phyloP scores from a whole-genome alignment of 2,329 filamentous ascomycete species.

The Trichoderma gracile region DNA sequence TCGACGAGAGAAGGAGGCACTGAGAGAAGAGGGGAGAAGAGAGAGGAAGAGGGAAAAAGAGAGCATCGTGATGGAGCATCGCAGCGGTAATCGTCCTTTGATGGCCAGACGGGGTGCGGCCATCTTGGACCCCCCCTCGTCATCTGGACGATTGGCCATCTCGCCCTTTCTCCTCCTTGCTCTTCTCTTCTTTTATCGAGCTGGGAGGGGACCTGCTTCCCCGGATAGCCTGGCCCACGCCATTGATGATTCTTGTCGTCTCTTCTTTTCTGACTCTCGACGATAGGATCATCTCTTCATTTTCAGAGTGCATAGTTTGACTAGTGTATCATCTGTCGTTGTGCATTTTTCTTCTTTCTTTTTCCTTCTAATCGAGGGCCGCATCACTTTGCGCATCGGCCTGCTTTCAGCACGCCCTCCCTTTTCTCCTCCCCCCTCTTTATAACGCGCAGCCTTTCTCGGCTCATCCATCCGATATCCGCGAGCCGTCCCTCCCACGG shows the following conservation, averaged over 20 bases:
- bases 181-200: not conserved
- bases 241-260: slow-evolving; percentile 7
- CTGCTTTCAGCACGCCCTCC: slow-evolving; percentile 31
- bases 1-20: not conserved
- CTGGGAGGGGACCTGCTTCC: not conserved
- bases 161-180: slow-evolving; percentile 1
- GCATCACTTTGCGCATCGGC: slow-evolving; percentile 36
- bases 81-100: slow-evolving; percentile 2
- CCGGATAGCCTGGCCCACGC: slow-evolving; percentile 7
- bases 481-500: slow-evolving; percentile 43
- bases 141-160: not conserved
- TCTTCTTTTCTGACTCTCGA: slow-evolving; percentile 9
- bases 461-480: slow-evolving; percentile 34
- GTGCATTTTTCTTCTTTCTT: slow-evolving; percentile 13
- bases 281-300: slow-evolving; percentile 17
- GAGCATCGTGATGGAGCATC: not conserved
- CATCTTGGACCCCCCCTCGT: not conserved
- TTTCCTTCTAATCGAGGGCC: slow-evolving; percentile 31
- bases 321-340: slow-evolving; percentile 39
- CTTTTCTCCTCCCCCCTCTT: slow-evolving; percentile 16
- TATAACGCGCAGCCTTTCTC: slow-evolving; percentile 33
- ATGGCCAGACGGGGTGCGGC: not conserved
- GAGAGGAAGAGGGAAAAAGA: not conserved
- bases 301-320: slow-evolving; percentile 28
- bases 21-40: not conserved